phyloP scores from a whole-genome alignment of 2,329 filamentous ascomycete species.

The Cryphonectria japonica region DNA sequence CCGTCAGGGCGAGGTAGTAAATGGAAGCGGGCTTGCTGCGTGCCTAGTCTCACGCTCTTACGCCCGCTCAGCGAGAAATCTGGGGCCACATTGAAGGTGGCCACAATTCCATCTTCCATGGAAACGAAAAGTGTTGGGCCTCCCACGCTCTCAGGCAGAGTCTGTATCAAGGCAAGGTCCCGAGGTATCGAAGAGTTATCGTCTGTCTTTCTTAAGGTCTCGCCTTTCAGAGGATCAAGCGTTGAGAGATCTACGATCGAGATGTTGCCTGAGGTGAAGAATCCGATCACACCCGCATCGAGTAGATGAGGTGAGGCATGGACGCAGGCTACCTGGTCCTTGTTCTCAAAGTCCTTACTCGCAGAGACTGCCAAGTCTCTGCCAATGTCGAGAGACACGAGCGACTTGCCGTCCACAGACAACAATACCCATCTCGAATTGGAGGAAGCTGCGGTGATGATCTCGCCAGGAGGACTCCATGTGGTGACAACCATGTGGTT shows the following conservation, averaged over 20 bases:
- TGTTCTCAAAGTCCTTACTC: conserved; percentile 63
- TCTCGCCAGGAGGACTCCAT: conserved; percentile 59
- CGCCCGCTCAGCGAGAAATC: conserved; percentile 69
- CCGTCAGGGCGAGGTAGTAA: conserved; percentile 70
- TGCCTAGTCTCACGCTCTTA: conserved; percentile 84
- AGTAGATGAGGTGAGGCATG: conserved; percentile 69
- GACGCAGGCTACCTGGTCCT: conserved; percentile 84
- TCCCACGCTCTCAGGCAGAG: conserved; percentile 63
- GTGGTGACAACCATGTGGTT: conserved; percentile 56
- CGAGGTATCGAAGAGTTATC: conserved; percentile 80
- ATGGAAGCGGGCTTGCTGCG: conserved; percentile 81
- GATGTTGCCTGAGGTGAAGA: conserved; percentile 83
- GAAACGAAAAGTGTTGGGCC: conserved; percentile 83
- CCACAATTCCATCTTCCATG: conserved; percentile 88
- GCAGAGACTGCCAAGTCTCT: conserved; percentile 60
- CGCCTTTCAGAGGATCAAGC: conserved; percentile 67
- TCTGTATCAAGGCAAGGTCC: conserved; percentile 77
- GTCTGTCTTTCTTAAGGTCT: conserved; percentile 60
- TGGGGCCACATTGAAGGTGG: conserved; percentile 75
- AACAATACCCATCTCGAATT: conserved; percentile 73
- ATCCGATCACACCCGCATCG: conserved; percentile 77
- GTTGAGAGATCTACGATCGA: conserved; percentile 72
- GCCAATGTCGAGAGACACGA: conserved; percentile 70
- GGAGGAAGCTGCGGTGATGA: conserved; percentile 78
- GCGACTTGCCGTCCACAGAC: conserved; percentile 72